These are phyloP conservation scores for Suillus hirtellus DNA, from an alignment of 768 basidiomycete genomes.

Conservation along the genomic window DNA sequence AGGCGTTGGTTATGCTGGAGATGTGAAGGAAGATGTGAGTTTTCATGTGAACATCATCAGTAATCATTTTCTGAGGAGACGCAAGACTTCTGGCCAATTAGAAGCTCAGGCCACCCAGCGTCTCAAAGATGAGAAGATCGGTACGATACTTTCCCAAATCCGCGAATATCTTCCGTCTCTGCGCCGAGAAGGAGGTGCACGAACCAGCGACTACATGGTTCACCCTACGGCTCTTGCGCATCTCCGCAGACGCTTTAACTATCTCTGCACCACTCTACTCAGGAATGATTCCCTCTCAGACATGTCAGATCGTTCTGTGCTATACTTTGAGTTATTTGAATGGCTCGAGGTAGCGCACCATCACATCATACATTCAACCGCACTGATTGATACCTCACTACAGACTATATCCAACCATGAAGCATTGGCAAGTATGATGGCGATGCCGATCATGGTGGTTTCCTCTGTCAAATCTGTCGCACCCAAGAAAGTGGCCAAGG, in stretches of 20 bases:
- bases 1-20: conserved; percentile 88
- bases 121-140: conserved; percentile 72
- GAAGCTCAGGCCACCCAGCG: conserved; percentile 76
- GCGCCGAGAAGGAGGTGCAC: conserved; percentile 71
- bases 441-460: conserved; percentile 94
- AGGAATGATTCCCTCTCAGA: conserved; percentile 92
- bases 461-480: conserved; percentile 64
- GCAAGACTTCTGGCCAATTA: conserved; percentile 75
- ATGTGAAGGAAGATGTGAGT: conserved; percentile 82
- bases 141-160: conserved; percentile 64
- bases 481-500: conserved; percentile 50
- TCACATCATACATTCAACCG: not conserved
- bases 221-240: conserved; percentile 92
- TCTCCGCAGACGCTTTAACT: conserved; percentile 88
- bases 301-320: conserved; percentile 83
- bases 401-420: conserved; percentile 94
- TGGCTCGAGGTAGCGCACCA: conserved; percentile 79
- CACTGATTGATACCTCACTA: conserved; percentile 12
- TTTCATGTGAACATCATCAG: not conserved
- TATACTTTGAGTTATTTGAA: conserved; percentile 88
- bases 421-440: conserved; percentile 92
- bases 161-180: conserved; percentile 85
- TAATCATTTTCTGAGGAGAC: conserved; percentile 12
- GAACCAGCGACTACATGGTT: conserved; percentile 87
- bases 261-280: conserved; percentile 80